A percentile compares a stretch with the other conserved stretches of the same genome.
Evolutionary conservation across 2,329 filamentous ascomycete species (phyloP).

Genomic region (Aspergillus sp.): DNA sequence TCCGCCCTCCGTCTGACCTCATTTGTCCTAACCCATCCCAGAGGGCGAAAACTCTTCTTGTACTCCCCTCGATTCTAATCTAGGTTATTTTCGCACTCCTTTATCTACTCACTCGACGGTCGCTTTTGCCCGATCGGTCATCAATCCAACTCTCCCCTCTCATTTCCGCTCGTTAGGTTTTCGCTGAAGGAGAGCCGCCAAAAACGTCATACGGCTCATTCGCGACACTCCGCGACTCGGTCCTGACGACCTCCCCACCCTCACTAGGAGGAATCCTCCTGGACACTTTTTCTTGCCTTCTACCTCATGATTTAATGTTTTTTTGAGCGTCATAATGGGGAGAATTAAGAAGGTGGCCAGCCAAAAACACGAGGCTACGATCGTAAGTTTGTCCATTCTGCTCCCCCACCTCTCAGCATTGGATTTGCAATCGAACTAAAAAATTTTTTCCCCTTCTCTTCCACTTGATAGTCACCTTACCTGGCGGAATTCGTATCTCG

Average conservation of each 20-base stretch:
- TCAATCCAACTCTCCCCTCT: not conserved
- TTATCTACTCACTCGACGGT: not conserved
- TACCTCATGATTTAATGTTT: constrained; percentile 43
- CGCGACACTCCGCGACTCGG: constrained; percentile 31
- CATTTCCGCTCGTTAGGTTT: constrained; percentile 21
- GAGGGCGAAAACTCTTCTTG: constrained; percentile 6
- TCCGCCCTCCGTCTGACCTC: not conserved
- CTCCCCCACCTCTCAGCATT: not conserved
- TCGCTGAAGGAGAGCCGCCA: constrained; percentile 29
- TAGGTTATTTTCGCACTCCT: not conserved
- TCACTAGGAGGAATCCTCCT: constrained; percentile 28
- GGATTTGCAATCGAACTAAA: constrained; percentile 22
- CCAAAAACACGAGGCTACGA: constrained; percentile 52
- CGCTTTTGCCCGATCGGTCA: not conserved
- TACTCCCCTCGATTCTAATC: not conserved
- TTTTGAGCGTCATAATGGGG: constrained; percentile 44
- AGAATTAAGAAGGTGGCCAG: constrained; percentile 55
- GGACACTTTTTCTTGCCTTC: constrained; percentile 14
- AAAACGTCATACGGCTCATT: constrained; percentile 41
- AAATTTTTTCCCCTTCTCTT: constrained; percentile 20
- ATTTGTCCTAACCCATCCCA: constrained; percentile 6
- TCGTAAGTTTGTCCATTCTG: constrained; percentile 38
- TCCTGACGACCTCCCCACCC: constrained; percentile 27
- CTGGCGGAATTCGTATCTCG: constrained; percentile 75
- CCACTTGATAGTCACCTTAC: constrained; percentile 70